Evolutionary conservation across 2,329 filamentous ascomycete genomes (phyloP), one percentile per base, ranked within the genome.

Genomic region (Akanthomyces dipterigenus): DNA sequence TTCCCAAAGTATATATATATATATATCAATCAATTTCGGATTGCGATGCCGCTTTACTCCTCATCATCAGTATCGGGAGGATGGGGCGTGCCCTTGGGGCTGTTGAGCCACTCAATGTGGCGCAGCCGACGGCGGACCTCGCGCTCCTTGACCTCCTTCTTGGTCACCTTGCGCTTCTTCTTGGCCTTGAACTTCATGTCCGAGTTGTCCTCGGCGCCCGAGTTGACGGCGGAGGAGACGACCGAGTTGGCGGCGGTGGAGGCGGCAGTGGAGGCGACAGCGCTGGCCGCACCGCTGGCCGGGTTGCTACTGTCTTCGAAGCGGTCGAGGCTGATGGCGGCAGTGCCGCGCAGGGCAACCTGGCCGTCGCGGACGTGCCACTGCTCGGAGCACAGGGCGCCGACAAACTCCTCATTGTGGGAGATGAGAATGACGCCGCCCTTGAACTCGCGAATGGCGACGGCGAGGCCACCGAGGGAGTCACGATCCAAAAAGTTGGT

Each of bases 401-500:
- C 93, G 56, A 99, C 93, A 70, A 99, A 99, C 76, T 99, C 95
- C 73, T 98, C 93, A 84, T 99, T 98, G 79, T 99, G 95, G 64
- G 93, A 97, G 76, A 99, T 99, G 88, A 99, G 96, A 66, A 99
- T 93, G 2, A 99, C 95, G 75, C 95, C 95, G 67, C 95, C 95
- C 80, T 92, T 96, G 86, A 96, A 99, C 72, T 98, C 95, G 68
- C 93, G 91, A 70, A 99, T 98, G 67, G 95, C 95, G 45, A 96
- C 92, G n/a, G 95, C 93, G 60, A 99, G 85, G 75, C 93, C 95
- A 71, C 95, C 96, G 20, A 99, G 88, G 18, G 93, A 96, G 78
- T 99, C 95, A 69, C 95, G 92, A 73, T 99, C 95, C 81, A 99
- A 87, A 84, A 97, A 99, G 81, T 99, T 99, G 74, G 95, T 98